phyloP scores from a whole-genome alignment of 176 grass and related monocot species.

The Alloteropsis semialata region DNA sequence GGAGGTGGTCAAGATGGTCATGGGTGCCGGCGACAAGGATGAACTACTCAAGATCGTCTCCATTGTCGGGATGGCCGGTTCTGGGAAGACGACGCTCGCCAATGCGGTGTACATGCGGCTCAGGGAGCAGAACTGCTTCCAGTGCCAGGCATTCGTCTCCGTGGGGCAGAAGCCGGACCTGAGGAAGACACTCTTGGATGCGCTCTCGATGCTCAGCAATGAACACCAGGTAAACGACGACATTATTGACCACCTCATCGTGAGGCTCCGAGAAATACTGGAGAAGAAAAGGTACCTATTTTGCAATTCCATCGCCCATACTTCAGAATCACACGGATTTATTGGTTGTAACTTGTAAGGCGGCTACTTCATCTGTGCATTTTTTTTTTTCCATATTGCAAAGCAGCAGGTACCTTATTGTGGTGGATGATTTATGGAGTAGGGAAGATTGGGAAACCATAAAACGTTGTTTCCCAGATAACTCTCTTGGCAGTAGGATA shows the following conservation, averaged over 20 bases:
- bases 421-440: slow-evolving; percentile 42
- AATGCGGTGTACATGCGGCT: background rate
- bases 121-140: background rate
- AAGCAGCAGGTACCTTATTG: slow-evolving; percentile 26
- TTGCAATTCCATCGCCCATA: background rate
- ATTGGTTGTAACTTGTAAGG: no score
- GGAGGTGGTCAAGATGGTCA: background rate
- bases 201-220: background rate
- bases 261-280: background rate
- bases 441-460: background rate
- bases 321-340: background rate
- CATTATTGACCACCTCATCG: background rate
- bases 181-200: background rate
- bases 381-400: background rate
- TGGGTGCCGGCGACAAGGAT: background rate
- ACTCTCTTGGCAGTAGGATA: slow-evolving; percentile 18
- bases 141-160: background rate
- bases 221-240: background rate
- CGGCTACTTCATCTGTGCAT: background rate
- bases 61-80: slow-evolving; percentile 22
- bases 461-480: background rate
- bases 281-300: background rate
- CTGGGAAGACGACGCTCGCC: slow-evolving; percentile 36
- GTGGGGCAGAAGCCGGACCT: background rate
- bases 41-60: background rate